Evolutionary conservation across 306 rosid genomes (phyloP).

Genomic region (Phaseolus lunatus): DNA sequence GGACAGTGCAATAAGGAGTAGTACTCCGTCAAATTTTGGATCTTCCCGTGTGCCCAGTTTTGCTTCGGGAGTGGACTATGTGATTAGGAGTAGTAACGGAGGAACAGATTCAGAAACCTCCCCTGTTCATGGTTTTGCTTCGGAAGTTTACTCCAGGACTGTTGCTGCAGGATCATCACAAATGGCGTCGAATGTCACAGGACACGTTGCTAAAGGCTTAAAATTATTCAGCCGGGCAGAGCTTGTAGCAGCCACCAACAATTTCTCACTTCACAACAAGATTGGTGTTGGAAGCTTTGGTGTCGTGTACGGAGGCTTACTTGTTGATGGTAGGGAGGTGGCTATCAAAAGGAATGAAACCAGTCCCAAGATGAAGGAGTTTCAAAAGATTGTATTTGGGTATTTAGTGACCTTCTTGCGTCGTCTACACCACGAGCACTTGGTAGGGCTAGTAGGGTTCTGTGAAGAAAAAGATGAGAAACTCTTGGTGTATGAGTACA

Average conservation of each 20-base stretch:
- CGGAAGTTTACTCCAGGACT: too few relatives aligned
- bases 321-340: slow-evolving; percentile 73
- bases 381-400: slow-evolving; percentile 68
- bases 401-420: slow-evolving; percentile 64
- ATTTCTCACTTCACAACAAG: slow-evolving; percentile 66
- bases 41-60: not conserved
- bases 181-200: not conserved
- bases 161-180: not conserved
- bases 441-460: slow-evolving; percentile 79
- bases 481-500: slow-evolving; percentile 78
- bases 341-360: slow-evolving; percentile 64
- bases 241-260: slow-evolving; percentile 69
- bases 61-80: not conserved
- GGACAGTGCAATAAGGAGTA: not conserved
- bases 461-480: slow-evolving; percentile 69
- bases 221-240: slow-evolving; percentile 56
- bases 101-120: not conserved
- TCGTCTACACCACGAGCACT: slow-evolving; percentile 64
- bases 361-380: not conserved
- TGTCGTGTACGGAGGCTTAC: slow-evolving; percentile 71
- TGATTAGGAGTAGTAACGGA: not conserved
- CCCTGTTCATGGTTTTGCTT: not conserved
- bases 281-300: slow-evolving; percentile 92
- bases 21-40: not conserved
- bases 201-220: not conserved